A percentile compares a stretch with the other conserved stretches of the same genome.
These are phyloP conservation scores for Corchorus capsularis DNA, from an alignment of 345 rosid species.

Conservation along the genomic window DNA sequence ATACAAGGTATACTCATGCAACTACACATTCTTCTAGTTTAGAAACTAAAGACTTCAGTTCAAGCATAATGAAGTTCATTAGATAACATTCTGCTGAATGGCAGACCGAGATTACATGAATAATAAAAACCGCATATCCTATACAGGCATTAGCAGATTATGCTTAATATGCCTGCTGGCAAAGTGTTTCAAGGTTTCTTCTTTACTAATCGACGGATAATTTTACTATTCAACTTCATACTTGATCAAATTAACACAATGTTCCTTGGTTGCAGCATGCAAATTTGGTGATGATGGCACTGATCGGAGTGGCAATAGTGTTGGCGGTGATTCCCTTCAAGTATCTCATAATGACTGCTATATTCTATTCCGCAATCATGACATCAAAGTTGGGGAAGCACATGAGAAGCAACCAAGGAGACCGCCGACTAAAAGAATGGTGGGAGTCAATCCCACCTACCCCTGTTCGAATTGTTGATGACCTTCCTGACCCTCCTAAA, in stretches of 20 bases:
- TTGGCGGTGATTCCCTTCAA: slow-evolving; percentile 63
- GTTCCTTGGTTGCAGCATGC: slow-evolving; percentile 60
- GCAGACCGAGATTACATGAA: no score
- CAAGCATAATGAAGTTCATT: not conserved
- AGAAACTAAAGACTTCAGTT: slow-evolving; percentile 4
- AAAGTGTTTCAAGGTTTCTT: not conserved
- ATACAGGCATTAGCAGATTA: not conserved
- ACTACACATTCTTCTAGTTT: not conserved
- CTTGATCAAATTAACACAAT: not conserved
- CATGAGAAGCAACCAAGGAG: slow-evolving; percentile 49
- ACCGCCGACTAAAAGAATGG: slow-evolving; percentile 78
- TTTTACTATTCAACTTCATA: not conserved
- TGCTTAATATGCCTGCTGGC: no score
- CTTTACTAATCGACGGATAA: not conserved
- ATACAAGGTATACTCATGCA: slow-evolving; percentile 48
- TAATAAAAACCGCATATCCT: no score
- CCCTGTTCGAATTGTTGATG: slow-evolving; percentile 53
- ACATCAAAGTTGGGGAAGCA: slow-evolving; percentile 54
- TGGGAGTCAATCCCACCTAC: slow-evolving; percentile 86
- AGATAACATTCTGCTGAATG: no score
- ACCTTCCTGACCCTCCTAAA: not conserved
- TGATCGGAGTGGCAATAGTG: slow-evolving; percentile 47
- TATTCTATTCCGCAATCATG: slow-evolving; percentile 37
- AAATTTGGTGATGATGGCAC: slow-evolving; percentile 46
- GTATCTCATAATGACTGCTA: slow-evolving; percentile 44